Base-by-base conservation (phyloP, 257 asterid genomes). In the Sherardia arvensis region DNA sequence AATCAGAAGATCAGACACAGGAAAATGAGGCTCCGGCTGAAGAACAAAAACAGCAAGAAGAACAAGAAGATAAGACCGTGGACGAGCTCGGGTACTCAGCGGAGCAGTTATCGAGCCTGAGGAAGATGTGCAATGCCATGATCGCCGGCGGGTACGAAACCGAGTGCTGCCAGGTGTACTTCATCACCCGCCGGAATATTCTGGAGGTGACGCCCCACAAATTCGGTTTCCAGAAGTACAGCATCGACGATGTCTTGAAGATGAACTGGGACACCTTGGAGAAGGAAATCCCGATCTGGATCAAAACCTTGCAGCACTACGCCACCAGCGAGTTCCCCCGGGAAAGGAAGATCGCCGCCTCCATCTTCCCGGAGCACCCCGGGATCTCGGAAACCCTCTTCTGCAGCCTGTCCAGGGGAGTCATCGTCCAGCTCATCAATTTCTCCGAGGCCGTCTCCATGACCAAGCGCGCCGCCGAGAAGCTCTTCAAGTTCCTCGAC, bases 201-300 rank as follows among this genome's bases (percentile, higher is more conserved):
- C 40, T 88, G 71, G 97, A 83, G 63, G 93, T 83, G 67, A 71
- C 77, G 38, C 53, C 89, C 33, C 75, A 69, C 18, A 80, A 78
- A 49, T 36, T 76, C 2, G 95, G 98, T 2, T 79, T 88, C 54
- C 91, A 86, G 33, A 86, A 82, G 21, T 71, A 73, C 70, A 86
- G 93, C 81, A 81, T 82, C 14, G 98, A 91, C 9, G 98, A 91
- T 23, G 83, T 91, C 28, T 93, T 85, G 27, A 91, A 68, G 62
- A 88, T 82, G 94, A 34, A 71, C 1, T 83, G 96, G 95, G 95
- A 91, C 5, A 14, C 80, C 3, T 68, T 91, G 49, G 95, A 89
- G 81, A 79, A 82, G 53, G 95, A 88, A 66, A 84, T 88, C 64
- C 81, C 66, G 8, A 43, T 83, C 21, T 89, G 98, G 95, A 84